Evolutionary conservation across 2,329 filamentous ascomycete species (phyloP), one percentile per base, ranked within the genome.

Genomic region (Onygenales sp.): DNA sequence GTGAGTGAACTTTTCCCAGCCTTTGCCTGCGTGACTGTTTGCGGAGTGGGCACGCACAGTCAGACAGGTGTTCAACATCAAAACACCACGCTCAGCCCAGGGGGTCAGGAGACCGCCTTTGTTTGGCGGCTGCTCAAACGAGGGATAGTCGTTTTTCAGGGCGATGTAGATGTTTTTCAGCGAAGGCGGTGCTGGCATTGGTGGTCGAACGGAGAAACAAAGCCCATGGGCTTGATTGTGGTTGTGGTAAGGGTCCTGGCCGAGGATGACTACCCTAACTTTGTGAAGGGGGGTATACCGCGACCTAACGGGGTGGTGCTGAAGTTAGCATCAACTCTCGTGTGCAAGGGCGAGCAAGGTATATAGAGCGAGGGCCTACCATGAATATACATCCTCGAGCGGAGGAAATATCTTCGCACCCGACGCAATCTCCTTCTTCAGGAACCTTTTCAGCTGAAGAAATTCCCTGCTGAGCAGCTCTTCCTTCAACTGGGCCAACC

Each of bases 201-300:
- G 93, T 2, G 92, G 85, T 8, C 88, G 87, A 53, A 97, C 91
- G 47, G 89, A 95, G 78, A 98, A 98, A 67, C 88, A 92, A 55
- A 98, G 84, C 43, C 93, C 93, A 70, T 97, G 93, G 50, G 93
- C 93, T 77, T 98, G 93, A 70, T 94, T 94, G 68, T 83, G 70
- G 69, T 95, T 95, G 75, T 98, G 93, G 71, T 98, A 98, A 2
- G 93, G 93, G 68, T 98, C 93, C 74, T 98, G 93, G 59, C 93
- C 93, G 52, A 97, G 72, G 65, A 98, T 90, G 56, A 98, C 91
- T 54, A 87, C 87, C 70, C 95, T 95, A 69, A 97, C 91, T 11
- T 79, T 85, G 73, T 85, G 76, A 62, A 98, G 84, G 7, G 93
- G 91, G 0, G 92, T 96, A 69, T 95, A 87, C 31, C 90, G 87